Base-by-base conservation (phyloP, 2,329 filamentous ascomycete species). In the Penicillium digitatum region DNA sequence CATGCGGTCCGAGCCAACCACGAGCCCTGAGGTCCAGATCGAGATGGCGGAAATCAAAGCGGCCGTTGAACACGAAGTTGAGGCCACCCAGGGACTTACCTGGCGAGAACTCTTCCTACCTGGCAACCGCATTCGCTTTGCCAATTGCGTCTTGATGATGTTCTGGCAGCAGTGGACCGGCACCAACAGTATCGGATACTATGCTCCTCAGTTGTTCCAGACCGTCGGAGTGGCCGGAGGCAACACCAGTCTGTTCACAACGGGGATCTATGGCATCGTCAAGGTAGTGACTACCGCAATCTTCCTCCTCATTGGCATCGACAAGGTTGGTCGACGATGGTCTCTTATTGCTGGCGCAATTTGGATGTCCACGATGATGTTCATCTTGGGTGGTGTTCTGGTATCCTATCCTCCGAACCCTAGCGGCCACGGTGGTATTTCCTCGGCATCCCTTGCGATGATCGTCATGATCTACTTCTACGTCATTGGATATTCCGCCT, bases 251-350 rank as follows among this genome's bases (percentile, higher is more conserved):
- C 88, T 87, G 51, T 80, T 95, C 67, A 82, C 72, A 94, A 88
- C 60, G 81, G 43, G 29, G 11, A 45, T 45, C 14, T 45, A 45
- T 11, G 43, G 43, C 24, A 45, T 94, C 49, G 89, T 95, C 79
- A 95, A 95, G 77, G 89, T 94, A 57, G 82, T 78, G 75, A 92
- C 88, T 27, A 95, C 91, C 1, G 43, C 27, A 45, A 24, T 90
- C 90, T 0, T 76, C 95, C 64, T 94, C 90, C n/a, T 95, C 95
- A 83, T 95, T 81, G 78, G 87, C 87, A 85, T 95, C 56, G 91
- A 96, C 79, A 83, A 79, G 65, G 83, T 91, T 61, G 91, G 91
- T 62, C 89, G 91, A 68, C 89, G 90, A 62, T 80, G 82, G 45
- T 84, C 95, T 56, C 85, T 96, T 62, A 82, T 95, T 72, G 82